Evolutionary conservation across 176 grass and related monocot species (phyloP), one percentile per base, ranked within the genome.

Genomic region (Dendrocalamus sinicus): DNA sequence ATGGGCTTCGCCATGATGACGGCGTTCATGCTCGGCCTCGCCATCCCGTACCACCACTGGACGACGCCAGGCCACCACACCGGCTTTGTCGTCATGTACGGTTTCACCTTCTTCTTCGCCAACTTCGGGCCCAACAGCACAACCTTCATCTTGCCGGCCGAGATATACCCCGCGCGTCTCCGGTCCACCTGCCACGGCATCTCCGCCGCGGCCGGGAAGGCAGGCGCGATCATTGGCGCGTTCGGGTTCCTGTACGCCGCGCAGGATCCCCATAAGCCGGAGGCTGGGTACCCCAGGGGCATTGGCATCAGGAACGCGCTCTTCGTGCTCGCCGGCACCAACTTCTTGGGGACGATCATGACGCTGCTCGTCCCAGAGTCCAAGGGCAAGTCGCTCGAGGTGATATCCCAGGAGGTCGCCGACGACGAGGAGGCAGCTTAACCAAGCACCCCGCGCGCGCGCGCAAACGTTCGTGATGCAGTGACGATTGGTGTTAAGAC

Each of bases 41-140:
- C 80, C 14, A 59, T 80, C n/a, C 89, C 89, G 41, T 91, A 91
- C 85, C 60, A 91, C 40, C 89, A 91, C 80, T 91, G 89, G 89
- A 91, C 80, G 26, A 68, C 50, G 19, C 14, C 51, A 0, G 75
- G 68, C 16, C n/a, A 92, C 87, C 84, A 89, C 80, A 41, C 51
- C 24, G 84, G 76, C 35, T 92, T 92, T 76, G 20, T 89, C 44
- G 80, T 87, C 12, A 74, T 93, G 65, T 93, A 93, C 43, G 88
- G 64, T 4, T 51, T 91, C 47, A 94, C 92, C 15, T 94, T 94
- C 87, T 94, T 94, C 92, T 94, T 94, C 87, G 89, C 92, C 60
- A 94, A 94, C 81, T 94, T 94, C 24, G 89, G 92, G 0, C 92
- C 92, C 43, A 94, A 94, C 89, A 87, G 81, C 81, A 94, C 92